phyloP scores from a whole-genome alignment of 257 asterid species.

The Cruciata laevipes region DNA sequence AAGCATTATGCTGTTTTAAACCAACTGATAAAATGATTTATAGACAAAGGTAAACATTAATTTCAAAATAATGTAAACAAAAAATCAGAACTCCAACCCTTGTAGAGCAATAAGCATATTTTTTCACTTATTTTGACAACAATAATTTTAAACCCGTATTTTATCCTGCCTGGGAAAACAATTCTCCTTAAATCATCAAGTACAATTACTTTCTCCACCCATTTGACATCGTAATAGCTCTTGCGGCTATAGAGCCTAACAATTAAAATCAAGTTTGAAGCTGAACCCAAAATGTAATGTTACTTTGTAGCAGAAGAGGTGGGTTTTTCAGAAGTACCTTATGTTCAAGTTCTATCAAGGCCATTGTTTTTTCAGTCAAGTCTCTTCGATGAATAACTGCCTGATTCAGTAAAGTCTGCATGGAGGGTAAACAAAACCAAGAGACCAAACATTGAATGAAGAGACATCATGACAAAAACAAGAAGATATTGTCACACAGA shows the following conservation, averaged over 20 bases:
- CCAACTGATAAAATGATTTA: not conserved
- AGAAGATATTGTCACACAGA: not conserved
- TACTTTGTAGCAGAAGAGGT: not conserved
- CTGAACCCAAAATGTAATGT: not conserved
- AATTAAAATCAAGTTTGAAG: not conserved
- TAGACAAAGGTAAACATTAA: not conserved
- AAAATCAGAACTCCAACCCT: not conserved
- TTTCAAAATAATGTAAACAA: not conserved
- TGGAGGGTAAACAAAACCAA: conserved; percentile 12
- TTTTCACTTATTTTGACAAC: not conserved
- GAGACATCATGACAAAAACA: conserved; percentile 7
- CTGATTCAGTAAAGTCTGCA: conserved; percentile 58
- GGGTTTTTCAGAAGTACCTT: conserved; percentile 39
- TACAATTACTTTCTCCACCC: not conserved
- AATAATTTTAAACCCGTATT: not conserved
- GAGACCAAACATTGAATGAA: conserved; percentile 5
- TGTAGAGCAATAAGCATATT: not conserved
- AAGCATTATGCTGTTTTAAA: not conserved
- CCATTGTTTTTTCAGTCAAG: conserved; percentile 58
- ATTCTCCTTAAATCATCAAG: not conserved
- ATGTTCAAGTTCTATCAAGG: conserved; percentile 57
- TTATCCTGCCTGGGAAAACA: not conserved
- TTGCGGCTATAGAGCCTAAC: not conserved
- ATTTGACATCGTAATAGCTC: not conserved
- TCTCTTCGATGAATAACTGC: conserved; percentile 65